phyloP scores from a whole-genome alignment of 345 rosid species.

The Draba incana region DNA sequence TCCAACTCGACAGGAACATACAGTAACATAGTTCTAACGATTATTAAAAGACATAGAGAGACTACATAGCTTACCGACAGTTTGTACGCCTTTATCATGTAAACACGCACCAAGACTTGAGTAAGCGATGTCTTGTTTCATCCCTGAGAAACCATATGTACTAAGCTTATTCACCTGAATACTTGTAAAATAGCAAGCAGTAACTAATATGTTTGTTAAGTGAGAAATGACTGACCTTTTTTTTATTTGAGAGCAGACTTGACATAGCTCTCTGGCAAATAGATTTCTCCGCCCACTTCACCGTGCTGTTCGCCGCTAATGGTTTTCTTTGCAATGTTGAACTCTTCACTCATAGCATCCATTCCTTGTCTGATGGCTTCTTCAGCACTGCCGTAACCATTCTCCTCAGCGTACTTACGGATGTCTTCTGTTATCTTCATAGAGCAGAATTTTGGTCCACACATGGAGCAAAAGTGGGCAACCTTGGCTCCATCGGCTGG shows the following conservation, averaged over 20 bases:
- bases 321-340: constrained; percentile 86
- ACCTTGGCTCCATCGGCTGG: constrained; percentile 99
- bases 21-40: constrained; percentile 44
- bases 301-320: constrained; percentile 97
- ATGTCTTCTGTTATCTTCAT: constrained; percentile 99
- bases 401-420: constrained; percentile 93
- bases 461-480: constrained; percentile 98
- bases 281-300: constrained; percentile 96
- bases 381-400: constrained; percentile 89
- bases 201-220: constrained; percentile 15
- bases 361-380: constrained; percentile 88
- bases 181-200: not conserved
- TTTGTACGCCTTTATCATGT: constrained; percentile 13
- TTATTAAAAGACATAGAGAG: constrained; percentile 34
- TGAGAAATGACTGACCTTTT: constrained; percentile 44
- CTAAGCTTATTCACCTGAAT: not conserved
- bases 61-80: constrained; percentile 66
- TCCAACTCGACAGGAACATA: constrained; percentile 28
- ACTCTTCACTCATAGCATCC: constrained; percentile 97
- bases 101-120: not conserved
- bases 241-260: constrained; percentile 56
- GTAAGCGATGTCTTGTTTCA: constrained; percentile 31
- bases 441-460: constrained; percentile 99
- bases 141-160: constrained; percentile 20
- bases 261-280: constrained; percentile 68